Conservation (phyloP, 345 rosid species). For the Lepidium aucheri region DNA sequence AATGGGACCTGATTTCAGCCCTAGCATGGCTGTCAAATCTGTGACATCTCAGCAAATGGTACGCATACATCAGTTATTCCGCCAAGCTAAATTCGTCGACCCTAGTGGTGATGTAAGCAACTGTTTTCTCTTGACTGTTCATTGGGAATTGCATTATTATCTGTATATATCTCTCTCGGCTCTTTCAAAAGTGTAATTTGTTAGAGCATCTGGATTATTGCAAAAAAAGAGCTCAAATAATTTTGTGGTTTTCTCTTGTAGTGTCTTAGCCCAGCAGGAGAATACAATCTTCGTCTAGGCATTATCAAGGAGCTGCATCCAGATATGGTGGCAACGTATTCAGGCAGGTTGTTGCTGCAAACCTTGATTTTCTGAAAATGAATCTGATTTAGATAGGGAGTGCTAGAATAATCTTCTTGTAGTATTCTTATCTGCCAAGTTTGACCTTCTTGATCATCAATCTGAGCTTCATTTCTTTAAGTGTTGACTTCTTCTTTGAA, state of each 20-base stretch:
- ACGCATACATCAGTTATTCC: constrained; percentile 93
- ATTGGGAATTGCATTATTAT: constrained; percentile 1
- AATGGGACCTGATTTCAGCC: constrained; percentile 90
- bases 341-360: constrained; percentile 73
- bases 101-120: constrained; percentile 92
- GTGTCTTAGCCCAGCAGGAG: constrained; percentile 99
- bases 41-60: constrained; percentile 86
- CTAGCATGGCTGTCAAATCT: constrained; percentile 73
- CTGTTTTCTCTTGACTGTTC: constrained; percentile 9
- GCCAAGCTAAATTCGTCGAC: constrained; percentile 96
- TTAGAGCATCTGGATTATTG: not conserved
- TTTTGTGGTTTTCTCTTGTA: constrained; percentile 13
- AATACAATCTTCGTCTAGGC: constrained; percentile 96
- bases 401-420: not conserved
- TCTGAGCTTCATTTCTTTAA: not conserved
- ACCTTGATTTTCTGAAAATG: constrained; percentile 2
- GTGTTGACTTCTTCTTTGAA: constrained; percentile 17
- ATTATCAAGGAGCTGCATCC: constrained; percentile 98
- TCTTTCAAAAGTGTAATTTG: not conserved
- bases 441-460: not conserved
- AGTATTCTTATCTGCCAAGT: not conserved
- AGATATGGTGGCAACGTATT: constrained; percentile 92
- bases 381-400: not conserved
- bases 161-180: constrained; percentile 13
- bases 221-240: not conserved